Percentiles rank a stretch among this genome's conserved stretches.
These are phyloP conservation scores for Aspergillus phoenicis DNA, from an alignment of 2,329 filamentous ascomycete species.

Conservation along the genomic window DNA sequence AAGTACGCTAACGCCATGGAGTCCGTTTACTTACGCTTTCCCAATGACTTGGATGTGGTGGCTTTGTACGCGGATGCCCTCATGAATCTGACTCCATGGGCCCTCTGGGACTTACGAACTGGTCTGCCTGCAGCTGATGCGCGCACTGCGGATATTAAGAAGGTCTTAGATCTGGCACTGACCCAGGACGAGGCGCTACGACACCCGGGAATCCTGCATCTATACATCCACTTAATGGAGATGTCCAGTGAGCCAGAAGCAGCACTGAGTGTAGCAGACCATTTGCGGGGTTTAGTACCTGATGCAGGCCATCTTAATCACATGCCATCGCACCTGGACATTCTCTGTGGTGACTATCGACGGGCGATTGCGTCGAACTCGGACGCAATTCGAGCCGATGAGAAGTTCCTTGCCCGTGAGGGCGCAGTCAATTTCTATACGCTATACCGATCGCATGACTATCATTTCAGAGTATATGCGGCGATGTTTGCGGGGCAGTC, in stretches of 20 bases:
- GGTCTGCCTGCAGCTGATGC: conserved; percentile 59
- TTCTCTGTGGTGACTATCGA: conserved; percentile 71
- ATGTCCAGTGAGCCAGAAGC: conserved; percentile 69
- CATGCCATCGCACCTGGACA: conserved; percentile 78
- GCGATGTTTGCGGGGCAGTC: conserved; percentile 76
- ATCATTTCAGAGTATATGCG: conserved; percentile 74
- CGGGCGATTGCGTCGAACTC: conserved; percentile 68
- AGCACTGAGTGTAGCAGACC: conserved; percentile 63
- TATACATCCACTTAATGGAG: conserved; percentile 78
- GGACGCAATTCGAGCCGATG: conserved; percentile 67
- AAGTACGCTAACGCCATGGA: conserved; percentile 66
- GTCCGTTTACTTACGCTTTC: conserved; percentile 55
- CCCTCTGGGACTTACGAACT: conserved; percentile 63
- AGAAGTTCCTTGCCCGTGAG: conserved; percentile 62
- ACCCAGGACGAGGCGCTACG: conserved; percentile 49
- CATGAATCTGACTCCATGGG: conserved; percentile 68
- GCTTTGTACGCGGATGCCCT: conserved; percentile 65
- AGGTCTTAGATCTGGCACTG: conserved; percentile 62
- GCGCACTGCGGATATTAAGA: conserved; percentile 61
- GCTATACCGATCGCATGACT: conserved; percentile 73
- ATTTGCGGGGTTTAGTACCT: conserved; percentile 65
- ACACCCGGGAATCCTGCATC: conserved; percentile 72
- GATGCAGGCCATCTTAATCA: conserved; percentile 72
- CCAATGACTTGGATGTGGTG: conserved; percentile 64
- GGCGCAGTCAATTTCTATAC: conserved; percentile 73